Evolutionary conservation across 306 rosid genomes (phyloP), one percentile per base, ranked within the genome.

Genomic region (Ziziphus jujuba): DNA sequence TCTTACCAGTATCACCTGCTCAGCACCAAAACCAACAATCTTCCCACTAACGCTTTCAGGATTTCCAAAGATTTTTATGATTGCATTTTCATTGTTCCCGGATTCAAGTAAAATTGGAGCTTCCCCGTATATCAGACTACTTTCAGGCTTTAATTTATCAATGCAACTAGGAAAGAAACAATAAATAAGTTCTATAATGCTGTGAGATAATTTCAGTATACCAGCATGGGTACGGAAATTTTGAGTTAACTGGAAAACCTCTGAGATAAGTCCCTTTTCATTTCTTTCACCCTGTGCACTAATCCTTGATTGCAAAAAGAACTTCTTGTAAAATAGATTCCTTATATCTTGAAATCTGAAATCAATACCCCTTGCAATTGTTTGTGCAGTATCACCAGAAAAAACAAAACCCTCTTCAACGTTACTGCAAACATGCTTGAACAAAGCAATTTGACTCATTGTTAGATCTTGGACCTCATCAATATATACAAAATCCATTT

Each of bases 381-480:
- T 87, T 35, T 90, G 97, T 1, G 97, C 92, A 0, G 97, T 87
- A 66, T 90, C 97, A 12, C 97, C 95, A 4, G 92, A 84, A 61
- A 90, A 90, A 49, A 90, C 90, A 69, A 90, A 90, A 7, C 97
- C 97, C 36, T 87, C 97, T n/a, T 90, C 92, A 0, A 87, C 82
- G 78, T 90, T 84, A 67, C 60, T 70, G 76, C 97, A 85, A 22
- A 90, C 72, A 69, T 87, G 61, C 71, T 80, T 90, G 51, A 90
- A 90, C 43, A 90, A 68, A 45, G 90, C 83, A 70, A 87, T 84
- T 75, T 90, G 97, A 76, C 84, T 80, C 92, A 90, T 85, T 23
- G 90, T 85, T 5, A 90, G 77, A 72, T 90, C 97, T 38, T 90
- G 97, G 58, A 90, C 97, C 80, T 90, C 97, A 63, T 90, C 97